Evolutionary conservation across 1,284 basidiomycete species (phyloP), one percentile per base, ranked within the genome.

Genomic region (Tilletia caries): DNA sequence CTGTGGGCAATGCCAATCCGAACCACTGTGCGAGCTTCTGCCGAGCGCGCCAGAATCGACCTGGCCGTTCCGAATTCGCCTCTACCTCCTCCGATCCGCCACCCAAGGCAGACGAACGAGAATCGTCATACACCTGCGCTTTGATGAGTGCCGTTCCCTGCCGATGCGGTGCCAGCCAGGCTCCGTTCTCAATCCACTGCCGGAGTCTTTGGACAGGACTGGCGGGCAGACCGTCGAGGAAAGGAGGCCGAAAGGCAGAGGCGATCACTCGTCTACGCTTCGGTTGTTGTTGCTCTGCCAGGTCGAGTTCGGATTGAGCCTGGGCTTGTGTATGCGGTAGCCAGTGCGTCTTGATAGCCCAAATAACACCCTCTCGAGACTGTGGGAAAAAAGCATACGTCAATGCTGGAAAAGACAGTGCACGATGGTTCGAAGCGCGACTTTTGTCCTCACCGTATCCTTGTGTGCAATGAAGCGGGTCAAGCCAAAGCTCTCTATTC

Each of bases 401-500:
- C 4, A 33, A n/a, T n/a, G n/a, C n/a, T n/a, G n/a, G n/a, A n/a
- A n/a, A n/a, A n/a, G n/a, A n/a, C n/a, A n/a, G n/a, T n/a, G n/a
- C n/a, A n/a, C n/a, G n/a, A n/a, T n/a, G n/a, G n/a, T n/a, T n/a
- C n/a, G n/a, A n/a, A n/a, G n/a, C n/a, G n/a, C n/a, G n/a, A n/a
- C n/a, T n/a, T n/a, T n/a, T n/a, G n/a, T n/a, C n/a, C 74, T 70
- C 48, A 70, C 73, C 27, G 79, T 77, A 32, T 81, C 81, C 65
- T 75, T 74, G 68, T 83, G 81, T 15, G 81, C 76, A 6, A 77
- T 70, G 70, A 80, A 81, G 23, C 81, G 77, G 13, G 76, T 78
- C n/a, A 80, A 65, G 10, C 81, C 81, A 50, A 83, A 83, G 66
- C 79, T 82, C 68, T 83, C 81, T 65, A 83, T 81, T 12, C 81